Percentiles rank a stretch among this genome's conserved stretches.
phyloP scores from a whole-genome alignment of 257 asterid genomes.

The Solanum paucissectum region DNA sequence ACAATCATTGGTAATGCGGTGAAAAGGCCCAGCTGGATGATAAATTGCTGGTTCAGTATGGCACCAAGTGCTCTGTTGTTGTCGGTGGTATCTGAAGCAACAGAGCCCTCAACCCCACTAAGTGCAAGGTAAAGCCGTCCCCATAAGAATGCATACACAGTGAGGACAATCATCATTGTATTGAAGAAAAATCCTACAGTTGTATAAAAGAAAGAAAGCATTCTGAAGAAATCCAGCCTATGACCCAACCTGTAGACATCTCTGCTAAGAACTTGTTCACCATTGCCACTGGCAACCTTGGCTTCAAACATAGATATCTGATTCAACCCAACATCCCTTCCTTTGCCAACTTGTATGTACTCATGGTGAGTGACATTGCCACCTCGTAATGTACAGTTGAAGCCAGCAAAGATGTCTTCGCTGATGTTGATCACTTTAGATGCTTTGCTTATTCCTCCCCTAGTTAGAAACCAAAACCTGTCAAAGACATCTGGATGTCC shows the following conservation, averaged over 20 bases:
- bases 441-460: constrained; percentile 99
- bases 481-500: constrained; percentile 99
- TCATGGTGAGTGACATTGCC: constrained; percentile 97
- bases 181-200: constrained; percentile 94
- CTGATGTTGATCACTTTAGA: constrained; percentile 93
- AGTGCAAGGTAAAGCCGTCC: constrained; percentile 95
- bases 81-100: constrained; percentile 26
- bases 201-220: constrained; percentile 96
- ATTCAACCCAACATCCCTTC: constrained; percentile 96
- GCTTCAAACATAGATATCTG: constrained; percentile 98
- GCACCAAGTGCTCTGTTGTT: constrained; percentile 87
- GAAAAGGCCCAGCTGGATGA: constrained; percentile 87
- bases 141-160: constrained; percentile 94
- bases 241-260: constrained; percentile 97
- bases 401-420: constrained; percentile 98
- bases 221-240: constrained; percentile 90
- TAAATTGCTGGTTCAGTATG: constrained; percentile 94
- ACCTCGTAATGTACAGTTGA: constrained; percentile 95
- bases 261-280: constrained; percentile 92
- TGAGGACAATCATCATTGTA: constrained; percentile 89
- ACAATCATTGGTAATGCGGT: constrained; percentile 96
- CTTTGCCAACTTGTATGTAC: constrained; percentile 98
- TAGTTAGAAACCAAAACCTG: constrained; percentile 96
- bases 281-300: constrained; percentile 97
- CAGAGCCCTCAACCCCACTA: constrained; percentile 81